Evolutionary conservation across 768 basidiomycete species (phyloP).

Genomic region (Suillus weaverae): DNA sequence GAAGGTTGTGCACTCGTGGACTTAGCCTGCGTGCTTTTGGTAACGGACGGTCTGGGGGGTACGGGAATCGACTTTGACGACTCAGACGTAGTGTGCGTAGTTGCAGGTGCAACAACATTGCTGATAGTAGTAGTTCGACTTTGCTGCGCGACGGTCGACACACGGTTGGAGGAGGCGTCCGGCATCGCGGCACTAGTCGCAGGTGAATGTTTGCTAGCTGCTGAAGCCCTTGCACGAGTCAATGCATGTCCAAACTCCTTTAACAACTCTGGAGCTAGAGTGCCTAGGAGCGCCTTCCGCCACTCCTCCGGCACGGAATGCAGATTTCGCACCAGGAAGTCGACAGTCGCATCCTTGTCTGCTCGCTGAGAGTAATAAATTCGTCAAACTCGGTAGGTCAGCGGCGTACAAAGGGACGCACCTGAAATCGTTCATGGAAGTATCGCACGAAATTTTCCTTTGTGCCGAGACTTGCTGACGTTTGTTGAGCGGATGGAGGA

Average conservation of each 20-base stretch:
- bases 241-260: background rate
- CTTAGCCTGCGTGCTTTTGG: background rate
- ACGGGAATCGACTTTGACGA: background rate
- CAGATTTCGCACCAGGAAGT: background rate
- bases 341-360: background rate
- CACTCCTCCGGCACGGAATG: background rate
- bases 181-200: background rate
- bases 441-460: background rate
- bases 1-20: background rate
- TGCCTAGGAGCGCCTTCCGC: background rate
- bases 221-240: background rate
- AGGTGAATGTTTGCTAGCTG: background rate
- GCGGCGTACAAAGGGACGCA: background rate
- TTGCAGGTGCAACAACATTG: background rate
- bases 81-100: background rate
- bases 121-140: background rate
- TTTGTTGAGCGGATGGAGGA: background rate
- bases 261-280: background rate
- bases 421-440: background rate
- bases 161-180: background rate
- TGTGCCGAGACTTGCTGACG: background rate
- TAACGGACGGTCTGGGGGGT: conserved; percentile 1
- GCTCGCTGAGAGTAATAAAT: background rate
- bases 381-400: background rate
- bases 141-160: background rate